Base-by-base conservation (phyloP, 2,329 filamentous ascomycete species). In the Emericellopsis cladophorae region DNA sequence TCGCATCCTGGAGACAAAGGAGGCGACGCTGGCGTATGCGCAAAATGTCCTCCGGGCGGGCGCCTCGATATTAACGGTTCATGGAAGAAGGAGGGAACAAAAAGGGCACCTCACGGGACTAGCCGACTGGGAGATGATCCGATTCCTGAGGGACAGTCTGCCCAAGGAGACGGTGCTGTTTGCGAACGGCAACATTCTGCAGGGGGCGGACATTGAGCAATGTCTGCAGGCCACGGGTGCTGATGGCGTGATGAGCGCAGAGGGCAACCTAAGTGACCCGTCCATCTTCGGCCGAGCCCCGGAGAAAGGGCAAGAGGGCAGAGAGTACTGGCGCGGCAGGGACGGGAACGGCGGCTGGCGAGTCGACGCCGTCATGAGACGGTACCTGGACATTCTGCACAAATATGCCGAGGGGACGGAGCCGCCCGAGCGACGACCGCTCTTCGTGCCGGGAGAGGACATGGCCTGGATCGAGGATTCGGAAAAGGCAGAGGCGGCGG, bases 51-150 rank as follows among this genome's bases (percentile, higher is more conserved):
- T 98, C 7, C 75, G 71, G 4, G 89, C 92, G 0, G 92, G 92
- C 11, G 92, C 92, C 3, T 95, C 86, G 51, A 89, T 96, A 42
- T 70, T 98, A 46, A 92, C 92, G 0, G 85, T 98, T 0, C 92
- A 98, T 65, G 92, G 92, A 1, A 72, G 92, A 31, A 74, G 77
- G 47, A 71, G 92, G 47, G 88, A 96, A 53, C 90, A 96, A 59
- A 98, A 98, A 65, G 90, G 92, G 0, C 92, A 98, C 56, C 75
- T 94, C 54, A 98, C 92, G 0, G 92, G 92, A 0, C 51, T 96
- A 31, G 92, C 92, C 5, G 88, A 98, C 61, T 98, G 92, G 92
- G 66, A 65, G n/a, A 76, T 83, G 54, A 80, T 98, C 42, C 74
- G 80, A 5, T 90, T 84, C 54, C 62, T 98, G 48, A 72, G 92